Evolutionary conservation across 1,284 basidiomycete species (phyloP).

Genomic region (Ustilago nuda): DNA sequence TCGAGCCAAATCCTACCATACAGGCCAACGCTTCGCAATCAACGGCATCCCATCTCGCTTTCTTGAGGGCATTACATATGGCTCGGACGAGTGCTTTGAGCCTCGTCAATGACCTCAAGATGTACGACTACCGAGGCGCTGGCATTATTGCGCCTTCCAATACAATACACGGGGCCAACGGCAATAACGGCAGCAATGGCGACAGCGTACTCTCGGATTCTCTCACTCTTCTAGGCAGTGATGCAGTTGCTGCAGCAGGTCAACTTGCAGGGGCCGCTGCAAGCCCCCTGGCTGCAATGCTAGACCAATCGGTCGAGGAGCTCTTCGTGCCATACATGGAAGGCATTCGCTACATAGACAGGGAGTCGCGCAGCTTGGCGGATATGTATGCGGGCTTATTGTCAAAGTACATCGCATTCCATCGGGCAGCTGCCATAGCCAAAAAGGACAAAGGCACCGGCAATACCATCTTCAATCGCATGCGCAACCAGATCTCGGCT

Average conservation of each 20-base stretch:
- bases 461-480: slow-evolving; percentile 82
- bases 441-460: slow-evolving; percentile 70
- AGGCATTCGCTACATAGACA: slow-evolving; percentile 89
- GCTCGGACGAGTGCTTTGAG: slow-evolving; percentile 82
- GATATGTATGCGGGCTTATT: slow-evolving; percentile 84
- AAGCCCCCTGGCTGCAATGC: slow-evolving; percentile 74
- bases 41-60: slow-evolving; percentile 74
- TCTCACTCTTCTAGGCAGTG: slow-evolving; percentile 35
- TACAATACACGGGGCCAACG: slow-evolving; percentile 17
- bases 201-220: slow-evolving; percentile 19
- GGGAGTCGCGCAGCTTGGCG: slow-evolving; percentile 86
- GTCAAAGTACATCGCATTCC: slow-evolving; percentile 84
- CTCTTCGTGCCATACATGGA: slow-evolving; percentile 92
- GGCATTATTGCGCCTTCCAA: slow-evolving; percentile 51
- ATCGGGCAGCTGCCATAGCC: slow-evolving; percentile 71
- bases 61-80: slow-evolving; percentile 89
- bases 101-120: slow-evolving; percentile 91
- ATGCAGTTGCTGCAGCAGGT: slow-evolving; percentile 36
- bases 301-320: slow-evolving; percentile 95
- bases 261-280: slow-evolving; percentile 52
- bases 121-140: slow-evolving; percentile 79
- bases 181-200: not conserved
- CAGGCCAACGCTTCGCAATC: slow-evolving; percentile 14
- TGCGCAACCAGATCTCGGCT: slow-evolving; percentile 88
- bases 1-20: slow-evolving; percentile 26